phyloP scores from a whole-genome alignment of 2,329 filamentous ascomycete species.

The Xenosphaeropsis pyriputrescens region DNA sequence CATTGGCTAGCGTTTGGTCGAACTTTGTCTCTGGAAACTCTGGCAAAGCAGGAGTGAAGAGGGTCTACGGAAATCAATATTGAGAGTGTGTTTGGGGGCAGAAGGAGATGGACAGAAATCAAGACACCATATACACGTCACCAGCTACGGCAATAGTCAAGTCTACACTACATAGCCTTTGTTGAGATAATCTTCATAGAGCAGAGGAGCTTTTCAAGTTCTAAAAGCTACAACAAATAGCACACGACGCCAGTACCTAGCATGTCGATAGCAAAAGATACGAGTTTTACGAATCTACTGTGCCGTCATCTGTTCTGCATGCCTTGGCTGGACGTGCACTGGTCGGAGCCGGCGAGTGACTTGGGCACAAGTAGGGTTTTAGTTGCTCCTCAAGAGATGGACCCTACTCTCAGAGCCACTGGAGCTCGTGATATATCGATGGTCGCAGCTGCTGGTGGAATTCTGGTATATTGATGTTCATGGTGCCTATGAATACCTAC shows the following conservation, averaged over 20 bases:
- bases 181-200: constrained; percentile 57
- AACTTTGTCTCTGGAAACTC: no score
- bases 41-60: constrained; percentile 1
- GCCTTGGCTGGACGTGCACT: no score
- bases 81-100: constrained; percentile 3
- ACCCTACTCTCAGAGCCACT: no score
- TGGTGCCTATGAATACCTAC: no score
- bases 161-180: constrained; percentile 39
- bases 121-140: constrained; percentile 15
- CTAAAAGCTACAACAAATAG: constrained; percentile 38
- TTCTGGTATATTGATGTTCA: no score
- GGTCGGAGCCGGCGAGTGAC: no score
- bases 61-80: constrained; percentile 1
- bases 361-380: no score
- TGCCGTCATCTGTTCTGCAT: constrained; percentile 10
- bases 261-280: constrained; percentile 61
- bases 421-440: no score
- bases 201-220: constrained; percentile 24
- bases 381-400: no score
- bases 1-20: no score
- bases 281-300: constrained; percentile 22
- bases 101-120: constrained; percentile 6
- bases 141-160: constrained; percentile 19
- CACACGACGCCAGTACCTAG: constrained; percentile 53
- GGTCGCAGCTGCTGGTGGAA: no score